Evolutionary conservation across 805 yeast species (phyloP).

Genomic region (Lipomyces japonicus): DNA sequence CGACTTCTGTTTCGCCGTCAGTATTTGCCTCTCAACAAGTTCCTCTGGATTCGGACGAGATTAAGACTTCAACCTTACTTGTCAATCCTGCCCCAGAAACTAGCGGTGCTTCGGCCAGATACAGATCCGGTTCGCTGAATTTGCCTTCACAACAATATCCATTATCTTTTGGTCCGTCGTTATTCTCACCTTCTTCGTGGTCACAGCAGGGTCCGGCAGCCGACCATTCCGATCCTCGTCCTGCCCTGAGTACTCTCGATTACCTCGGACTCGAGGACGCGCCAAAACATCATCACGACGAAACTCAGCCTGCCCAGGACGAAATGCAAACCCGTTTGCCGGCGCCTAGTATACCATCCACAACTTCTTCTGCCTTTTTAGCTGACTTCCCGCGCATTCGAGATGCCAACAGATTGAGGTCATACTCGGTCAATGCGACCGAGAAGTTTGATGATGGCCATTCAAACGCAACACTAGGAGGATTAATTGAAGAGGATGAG

Average conservation of each 20-base stretch:
- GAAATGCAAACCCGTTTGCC: neutral
- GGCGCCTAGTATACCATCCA: neutral
- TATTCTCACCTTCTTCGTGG: constrained; percentile 10
- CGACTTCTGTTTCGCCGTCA: neutral
- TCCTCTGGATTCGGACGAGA: neutral
- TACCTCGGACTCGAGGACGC: constrained; percentile 28
- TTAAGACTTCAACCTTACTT: neutral
- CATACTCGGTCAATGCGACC: constrained; percentile 28
- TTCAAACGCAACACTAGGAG: constrained; percentile 9
- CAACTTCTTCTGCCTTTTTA: constrained; percentile 10
- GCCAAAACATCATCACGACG: neutral
- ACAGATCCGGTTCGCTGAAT: constrained; percentile 28
- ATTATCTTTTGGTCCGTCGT: constrained; percentile 10
- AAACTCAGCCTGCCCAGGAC: constrained; percentile 4
- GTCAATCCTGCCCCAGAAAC: constrained; percentile 1
- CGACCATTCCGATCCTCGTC: constrained; percentile 2
- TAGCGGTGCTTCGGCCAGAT: constrained; percentile 11
- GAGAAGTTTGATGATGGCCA: constrained; percentile 22
- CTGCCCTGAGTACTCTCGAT: constrained; percentile 27
- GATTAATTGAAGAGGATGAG: constrained; percentile 20
- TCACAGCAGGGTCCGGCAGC: neutral
- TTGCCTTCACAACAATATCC: constrained; percentile 15
- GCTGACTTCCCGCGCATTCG: constrained; percentile 20
- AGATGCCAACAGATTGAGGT: constrained; percentile 26
- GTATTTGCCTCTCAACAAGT: neutral